Conservation (phyloP, 2,329 filamentous ascomycete genomes). For the Phoma sp. region DNA sequence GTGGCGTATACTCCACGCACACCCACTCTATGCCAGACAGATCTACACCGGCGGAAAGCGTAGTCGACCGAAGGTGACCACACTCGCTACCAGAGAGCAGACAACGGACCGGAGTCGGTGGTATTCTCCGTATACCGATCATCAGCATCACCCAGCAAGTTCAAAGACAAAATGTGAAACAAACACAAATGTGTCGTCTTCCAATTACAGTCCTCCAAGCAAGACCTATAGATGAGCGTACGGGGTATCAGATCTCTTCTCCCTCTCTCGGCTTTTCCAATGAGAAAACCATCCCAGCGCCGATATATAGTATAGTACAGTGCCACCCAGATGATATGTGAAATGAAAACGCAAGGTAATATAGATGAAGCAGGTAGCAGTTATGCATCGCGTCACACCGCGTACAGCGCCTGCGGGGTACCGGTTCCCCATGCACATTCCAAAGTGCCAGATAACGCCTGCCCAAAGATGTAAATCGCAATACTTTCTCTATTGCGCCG, state of each 20-base stretch:
- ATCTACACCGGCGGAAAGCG: not conserved
- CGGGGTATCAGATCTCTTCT: slow-evolving; percentile 43
- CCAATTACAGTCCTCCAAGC: slow-evolving; percentile 3
- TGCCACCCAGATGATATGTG: not conserved
- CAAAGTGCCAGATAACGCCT: slow-evolving; percentile 8
- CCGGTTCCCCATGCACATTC: slow-evolving; percentile 14
- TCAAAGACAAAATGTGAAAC: not conserved
- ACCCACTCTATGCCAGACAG: slow-evolving; percentile 4
- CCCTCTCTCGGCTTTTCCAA: slow-evolving; percentile 21
- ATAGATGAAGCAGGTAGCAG: slow-evolving; percentile 2
- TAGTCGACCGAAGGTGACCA: not conserved
- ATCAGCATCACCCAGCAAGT: not conserved
- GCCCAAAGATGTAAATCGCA: not conserved
- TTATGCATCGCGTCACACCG: not conserved
- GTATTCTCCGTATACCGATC: not conserved
- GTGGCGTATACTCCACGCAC: slow-evolving; percentile 1
- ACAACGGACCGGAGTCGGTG: not conserved
- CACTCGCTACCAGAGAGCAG: not conserved
- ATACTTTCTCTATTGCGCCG: not conserved
- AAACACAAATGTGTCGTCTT: not conserved
- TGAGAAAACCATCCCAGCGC: slow-evolving; percentile 16
- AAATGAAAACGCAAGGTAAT: slow-evolving; percentile 3
- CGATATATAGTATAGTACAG: slow-evolving; percentile 11
- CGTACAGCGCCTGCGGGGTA: slow-evolving; percentile 12
- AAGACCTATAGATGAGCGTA: slow-evolving; percentile 10